A percentile compares a stretch with the other conserved stretches of the same genome.
Conservation (phyloP, 208 protist species). For the Lotmaria passim region DNA sequence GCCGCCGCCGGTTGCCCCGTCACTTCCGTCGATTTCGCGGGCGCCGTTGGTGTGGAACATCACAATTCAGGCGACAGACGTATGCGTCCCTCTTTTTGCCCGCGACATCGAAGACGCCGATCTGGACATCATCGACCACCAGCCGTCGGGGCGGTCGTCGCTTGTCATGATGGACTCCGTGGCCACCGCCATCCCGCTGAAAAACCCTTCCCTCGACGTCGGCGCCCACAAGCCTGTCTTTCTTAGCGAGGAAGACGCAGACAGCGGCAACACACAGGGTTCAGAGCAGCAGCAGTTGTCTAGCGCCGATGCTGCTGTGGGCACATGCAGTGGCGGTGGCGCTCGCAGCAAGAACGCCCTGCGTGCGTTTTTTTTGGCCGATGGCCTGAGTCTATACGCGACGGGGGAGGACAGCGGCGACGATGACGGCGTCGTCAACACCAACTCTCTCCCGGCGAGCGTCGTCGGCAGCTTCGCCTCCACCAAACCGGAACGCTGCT, state of each 20-base stretch:
- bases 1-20: background rate
- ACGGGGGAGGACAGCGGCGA: background rate
- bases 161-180: conserved; percentile 1
- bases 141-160: conserved; percentile 17
- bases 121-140: conserved; percentile 22
- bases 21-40: background rate
- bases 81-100: conserved; percentile 42
- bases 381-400: background rate
- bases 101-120: conserved; percentile 37
- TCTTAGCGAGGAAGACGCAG: background rate
- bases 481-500: conserved; percentile 24
- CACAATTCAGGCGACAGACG: conserved; percentile 32
- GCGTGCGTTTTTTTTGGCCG: conserved; percentile 4
- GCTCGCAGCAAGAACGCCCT: background rate
- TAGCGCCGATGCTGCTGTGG: background rate
- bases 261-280: background rate
- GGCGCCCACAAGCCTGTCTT: background rate
- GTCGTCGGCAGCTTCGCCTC: conserved; percentile 14
- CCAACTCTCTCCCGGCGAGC: background rate
- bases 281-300: background rate
- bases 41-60: conserved; percentile 24
- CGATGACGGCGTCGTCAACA: background rate
- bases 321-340: background rate
- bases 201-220: background rate
- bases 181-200: background rate